Base-by-base conservation (phyloP, 805 yeast genomes). In the Starmerella kuoi region DNA sequence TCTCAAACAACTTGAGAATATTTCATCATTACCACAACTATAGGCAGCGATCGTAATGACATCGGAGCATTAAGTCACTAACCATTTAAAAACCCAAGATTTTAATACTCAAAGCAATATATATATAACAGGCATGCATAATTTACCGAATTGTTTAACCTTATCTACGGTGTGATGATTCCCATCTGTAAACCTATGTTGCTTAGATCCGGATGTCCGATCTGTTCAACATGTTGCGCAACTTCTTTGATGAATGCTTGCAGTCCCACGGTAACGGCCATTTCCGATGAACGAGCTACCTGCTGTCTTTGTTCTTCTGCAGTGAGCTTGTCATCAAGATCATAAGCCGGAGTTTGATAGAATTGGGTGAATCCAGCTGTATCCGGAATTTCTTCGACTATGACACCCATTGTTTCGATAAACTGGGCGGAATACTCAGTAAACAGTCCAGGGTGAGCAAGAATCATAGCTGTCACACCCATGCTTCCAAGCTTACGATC, bases 361-460 rank as follows among this genome's bases (percentile, higher is more conserved):
- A 48, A 48, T 6, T 45, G 48, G 4, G 52, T 50, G 33, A 77
- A 81, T 3, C 84, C 85, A 25, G 59, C 56, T 3, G 53, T 57
- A 55, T 87, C 96, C 43, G 76, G 72, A 12, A 80, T 68, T 55
- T 85, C 94, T 52, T 87, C 95, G 37, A 83, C 56, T 45, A 79
- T 67, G 38, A 70, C 63, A 3, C 67, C 61, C 74, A 75, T 70
- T 5, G 69, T 49, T 2, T 66, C 59, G 4, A 73, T 58, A 9
- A 64, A 51, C 2, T 57, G 55, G 2, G 22, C 33, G 23, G 40
- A 28, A 19, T 18, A 19, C 18, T 26, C 23, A 19, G 15, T n/a
- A 27, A 47, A 36, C 15, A 47, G 35, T n/a, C 35, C 36, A 2
- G 54, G 53, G 20, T 31, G 17, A 9, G 38, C 41, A 11, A 32